Conservation (phyloP, 768 basidiomycete genomes). For the Lyophyllum atratum region DNA sequence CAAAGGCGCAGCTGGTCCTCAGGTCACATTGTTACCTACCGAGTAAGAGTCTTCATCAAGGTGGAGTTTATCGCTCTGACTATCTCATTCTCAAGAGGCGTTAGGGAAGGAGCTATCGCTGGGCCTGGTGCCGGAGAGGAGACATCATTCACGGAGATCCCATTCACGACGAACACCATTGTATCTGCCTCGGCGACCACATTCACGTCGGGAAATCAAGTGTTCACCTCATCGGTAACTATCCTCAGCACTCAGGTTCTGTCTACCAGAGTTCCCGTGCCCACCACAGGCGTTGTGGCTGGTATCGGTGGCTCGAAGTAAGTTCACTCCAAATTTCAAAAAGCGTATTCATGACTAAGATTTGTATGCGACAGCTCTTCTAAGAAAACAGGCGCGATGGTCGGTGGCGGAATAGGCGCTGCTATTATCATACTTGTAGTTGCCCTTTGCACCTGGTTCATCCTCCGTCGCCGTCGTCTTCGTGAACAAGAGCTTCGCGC, state of each 20-base stretch:
- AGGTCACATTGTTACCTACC: not conserved
- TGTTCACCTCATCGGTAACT: slow-evolving; percentile 3
- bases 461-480: slow-evolving; percentile 18
- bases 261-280: slow-evolving; percentile 7
- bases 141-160: slow-evolving; percentile 6
- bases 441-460: slow-evolving; percentile 11
- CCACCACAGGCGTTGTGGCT: not conserved
- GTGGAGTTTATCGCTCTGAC: not conserved
- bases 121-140: not conserved
- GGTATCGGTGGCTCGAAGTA: slow-evolving; percentile 7
- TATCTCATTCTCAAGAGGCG: not conserved
- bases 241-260: slow-evolving; percentile 8
- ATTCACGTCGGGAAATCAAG: slow-evolving; percentile 3
- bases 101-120: not conserved
- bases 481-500: slow-evolving; percentile 9
- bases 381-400: slow-evolving; percentile 10
- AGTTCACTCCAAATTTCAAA: not conserved
- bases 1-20: not conserved
- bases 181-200: slow-evolving; percentile 4
- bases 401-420: slow-evolving; percentile 19
- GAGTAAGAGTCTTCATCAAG: not conserved
- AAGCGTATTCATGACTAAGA: not conserved
- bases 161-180: slow-evolving; percentile 6
- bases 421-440: slow-evolving; percentile 15
- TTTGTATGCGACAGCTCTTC: not conserved